Conservation (phyloP, 2,329 filamentous ascomycete genomes). For the Teratosphaeria epicoccoides region DNA sequence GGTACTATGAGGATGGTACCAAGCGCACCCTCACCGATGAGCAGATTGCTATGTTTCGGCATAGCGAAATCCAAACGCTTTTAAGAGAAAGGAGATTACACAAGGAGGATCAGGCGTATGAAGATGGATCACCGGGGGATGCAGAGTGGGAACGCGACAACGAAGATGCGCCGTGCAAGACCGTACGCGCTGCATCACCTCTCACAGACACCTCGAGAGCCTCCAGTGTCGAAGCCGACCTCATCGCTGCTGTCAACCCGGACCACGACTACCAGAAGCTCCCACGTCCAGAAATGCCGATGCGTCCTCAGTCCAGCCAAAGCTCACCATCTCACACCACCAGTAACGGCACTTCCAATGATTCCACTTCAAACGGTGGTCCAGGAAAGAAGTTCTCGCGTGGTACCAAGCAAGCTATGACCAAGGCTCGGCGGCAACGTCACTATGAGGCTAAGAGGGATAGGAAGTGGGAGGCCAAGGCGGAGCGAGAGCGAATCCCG, state of each 20-base stretch:
- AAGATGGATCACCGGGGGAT: background rate
- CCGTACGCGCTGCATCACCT: background rate
- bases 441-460: background rate
- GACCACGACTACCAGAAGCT: background rate
- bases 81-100: conserved; percentile 37
- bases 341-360: background rate
- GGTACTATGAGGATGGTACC: conserved; percentile 75
- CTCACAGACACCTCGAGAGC: conserved; percentile 11
- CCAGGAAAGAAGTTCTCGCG: background rate
- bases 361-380: background rate
- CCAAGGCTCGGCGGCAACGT: background rate
- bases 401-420: background rate
- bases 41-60: conserved; percentile 81
- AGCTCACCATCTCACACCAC: background rate
- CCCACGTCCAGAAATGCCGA: background rate
- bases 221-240: conserved; percentile 21
- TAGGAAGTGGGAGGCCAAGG: conserved; percentile 9
- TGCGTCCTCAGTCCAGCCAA: background rate
- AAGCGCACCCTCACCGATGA: conserved; percentile 86
- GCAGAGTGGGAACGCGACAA: background rate
- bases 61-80: conserved; percentile 71
- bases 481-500: conserved; percentile 10
- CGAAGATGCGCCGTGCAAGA: background rate
- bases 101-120: conserved; percentile 2
- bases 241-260: background rate